Evolutionary conservation across 2,329 filamentous ascomycete genomes (phyloP), one percentile per base, ranked within the genome.

Genomic region (Monilinia polystroma): DNA sequence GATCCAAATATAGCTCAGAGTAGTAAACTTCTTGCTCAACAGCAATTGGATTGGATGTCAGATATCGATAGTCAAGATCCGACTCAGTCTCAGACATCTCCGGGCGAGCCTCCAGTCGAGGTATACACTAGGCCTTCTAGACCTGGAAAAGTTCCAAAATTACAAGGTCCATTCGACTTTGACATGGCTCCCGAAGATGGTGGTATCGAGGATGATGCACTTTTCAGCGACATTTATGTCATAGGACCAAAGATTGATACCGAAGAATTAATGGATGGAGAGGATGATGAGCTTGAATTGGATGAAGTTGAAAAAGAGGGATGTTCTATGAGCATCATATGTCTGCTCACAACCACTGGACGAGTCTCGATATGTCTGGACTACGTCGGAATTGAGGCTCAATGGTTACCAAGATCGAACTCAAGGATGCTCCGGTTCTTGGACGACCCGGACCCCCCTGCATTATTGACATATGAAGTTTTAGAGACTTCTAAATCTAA

Each of bases 21-120:
- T 35, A 81, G 81, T 47, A 87, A 83, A 74, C 78, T 85, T 4
- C 77, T 89, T 45, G 84, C 84, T 1, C 85, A 88, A 73, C 87
- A 89, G 72, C 87, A 89, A 72, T 78, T 89, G 8, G 83, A 87
- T 64, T 89, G 87, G 87, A 89, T 89, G 84, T 82, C 85, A 2
- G 86, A 89, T 66, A 76, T 89, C 60, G 87, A 89, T 73, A 81
- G 80, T 6, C 87, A 89, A 74, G 86, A 89, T 66, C 85, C 87
- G 0, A 80, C 80, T 23, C 72, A 84, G n/a, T 72, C 86, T 4
- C 84, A 88, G 18, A 79, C 79, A 0, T 72, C 78, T 11, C 75
- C 80, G 3, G 82, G 81, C 32, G 84, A 87, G 49, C 79, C 81
- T 6, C 76, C 80, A 0, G 76, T 80, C 1, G 85, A 88, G 71